Base-by-base conservation (phyloP, 75 land plant species). In the Pinus albicaulis region DNA sequence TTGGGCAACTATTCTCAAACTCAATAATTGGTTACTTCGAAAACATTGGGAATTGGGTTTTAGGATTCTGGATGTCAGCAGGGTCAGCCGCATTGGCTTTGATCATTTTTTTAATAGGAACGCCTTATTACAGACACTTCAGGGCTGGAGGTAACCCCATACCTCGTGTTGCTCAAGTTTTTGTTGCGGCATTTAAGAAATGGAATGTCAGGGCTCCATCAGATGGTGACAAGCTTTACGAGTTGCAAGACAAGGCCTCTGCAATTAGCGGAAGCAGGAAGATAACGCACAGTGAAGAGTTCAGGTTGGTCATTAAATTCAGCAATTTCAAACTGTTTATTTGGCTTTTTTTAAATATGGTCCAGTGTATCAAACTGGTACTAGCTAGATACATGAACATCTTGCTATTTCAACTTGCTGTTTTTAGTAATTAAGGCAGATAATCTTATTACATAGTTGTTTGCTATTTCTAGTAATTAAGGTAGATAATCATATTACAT, bases 261-360 rank as follows among this genome's bases (percentile, higher is more conserved):
- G 90, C 86, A 20, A 90, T 94, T 20, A 80, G 87, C 24, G 98
- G 98, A 23, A 86, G 83, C 56, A 66, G 95, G 48, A 92, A 89
- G 80, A 85, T 94, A 24, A 25, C 65, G 53, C 98, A 94, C 71
- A 92, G 85, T 36, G 62, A 92, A 22, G 77, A 82, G 4, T 81
- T 87, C 60, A 61, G 75, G 96, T 93, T 53, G 24, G 71, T 41
- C 1, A 10, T 48, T 48, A 48, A 48, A 48, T 48, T 48, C 53
- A 1, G 3, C 17, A 59, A 10, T 59, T 59, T 20, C 61, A 48
- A 48, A 48, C 1, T 48, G 11, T 48, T 48, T 10, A 48, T 10
- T 10, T 48, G 12, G 53, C 11, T 44, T 31, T 31, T 31, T 31
- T n/a, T n/a, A n/a, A 31, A 31, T 31, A 2, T 31, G 31, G 31